phyloP scores from a whole-genome alignment of 371 early-diverging fungal species.

The Mortierella sp. region DNA sequence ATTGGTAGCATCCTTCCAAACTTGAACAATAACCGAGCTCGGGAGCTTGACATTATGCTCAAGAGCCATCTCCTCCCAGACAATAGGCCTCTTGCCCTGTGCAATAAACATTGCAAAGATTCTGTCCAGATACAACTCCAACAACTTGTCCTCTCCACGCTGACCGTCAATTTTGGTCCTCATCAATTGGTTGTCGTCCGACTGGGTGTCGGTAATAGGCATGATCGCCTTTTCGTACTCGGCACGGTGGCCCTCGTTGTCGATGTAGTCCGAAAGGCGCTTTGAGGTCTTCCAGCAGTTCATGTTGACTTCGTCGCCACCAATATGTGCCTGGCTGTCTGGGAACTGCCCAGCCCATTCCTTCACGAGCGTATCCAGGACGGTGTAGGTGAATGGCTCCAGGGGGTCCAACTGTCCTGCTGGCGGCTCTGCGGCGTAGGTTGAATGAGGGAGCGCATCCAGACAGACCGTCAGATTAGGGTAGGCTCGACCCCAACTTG shows the following conservation, averaged over 20 bases:
- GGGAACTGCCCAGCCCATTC: conserved; percentile 75
- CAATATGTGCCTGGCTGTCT: conserved; percentile 76
- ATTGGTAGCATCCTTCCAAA: conserved; percentile 68
- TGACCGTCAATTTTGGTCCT: conserved; percentile 14
- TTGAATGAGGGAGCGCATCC: conserved; percentile 37
- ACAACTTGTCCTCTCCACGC: conserved; percentile 36
- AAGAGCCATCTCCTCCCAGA: conserved; percentile 54
- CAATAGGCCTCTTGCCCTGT: conserved; percentile 41
- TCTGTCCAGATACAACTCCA: conserved; percentile 38
- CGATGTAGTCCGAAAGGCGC: conserved; percentile 35
- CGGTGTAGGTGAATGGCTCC: conserved; percentile 64
- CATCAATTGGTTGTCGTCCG: not conserved
- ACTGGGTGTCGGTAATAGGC: not conserved
- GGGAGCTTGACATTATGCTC: conserved; percentile 50
- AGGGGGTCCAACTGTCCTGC: conserved; percentile 81
- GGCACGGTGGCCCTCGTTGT: not conserved
- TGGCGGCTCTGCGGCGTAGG: conserved; percentile 77
- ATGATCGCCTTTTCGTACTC: conserved; percentile 22
- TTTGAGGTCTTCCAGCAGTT: conserved; percentile 68
- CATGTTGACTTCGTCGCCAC: conserved; percentile 84
- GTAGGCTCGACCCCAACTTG: conserved; percentile 54
- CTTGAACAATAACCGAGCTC: conserved; percentile 67
- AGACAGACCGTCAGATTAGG: conserved; percentile 49
- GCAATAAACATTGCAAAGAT: conserved; percentile 38
- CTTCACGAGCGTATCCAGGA: conserved; percentile 73